Conservation (phyloP, 306 rosid genomes). For the Astragalus glycyphyllos region DNA sequence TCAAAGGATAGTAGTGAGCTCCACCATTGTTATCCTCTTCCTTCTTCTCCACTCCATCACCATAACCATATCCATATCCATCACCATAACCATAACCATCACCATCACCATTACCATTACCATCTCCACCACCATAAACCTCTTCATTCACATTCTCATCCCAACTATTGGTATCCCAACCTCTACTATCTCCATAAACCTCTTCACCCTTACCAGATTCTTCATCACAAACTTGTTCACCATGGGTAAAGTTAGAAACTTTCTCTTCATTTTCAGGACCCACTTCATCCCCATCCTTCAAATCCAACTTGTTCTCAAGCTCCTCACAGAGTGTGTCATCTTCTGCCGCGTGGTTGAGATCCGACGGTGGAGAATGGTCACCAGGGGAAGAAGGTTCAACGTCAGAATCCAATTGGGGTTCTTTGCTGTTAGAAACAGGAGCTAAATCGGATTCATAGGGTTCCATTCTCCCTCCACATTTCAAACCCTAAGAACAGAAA, state of each 20-base stretch:
- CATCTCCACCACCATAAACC: constrained; percentile 33
- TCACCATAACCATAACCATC: background rate
- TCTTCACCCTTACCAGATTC: constrained; percentile 44
- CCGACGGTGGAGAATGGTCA: constrained; percentile 51
- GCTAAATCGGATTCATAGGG: constrained; percentile 58
- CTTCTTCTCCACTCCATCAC: constrained; percentile 39
- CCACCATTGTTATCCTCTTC: constrained; percentile 38
- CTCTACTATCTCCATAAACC: constrained; percentile 38
- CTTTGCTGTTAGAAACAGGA: constrained; percentile 33
- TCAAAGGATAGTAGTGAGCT: constrained; percentile 64
- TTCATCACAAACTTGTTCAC: constrained; percentile 36
- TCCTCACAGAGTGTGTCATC: constrained; percentile 31
- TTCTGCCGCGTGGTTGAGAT: constrained; percentile 45
- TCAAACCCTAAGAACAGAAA: constrained; percentile 82
- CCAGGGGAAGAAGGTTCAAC: constrained; percentile 38
- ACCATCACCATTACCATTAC: background rate
- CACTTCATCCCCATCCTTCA: constrained; percentile 47
- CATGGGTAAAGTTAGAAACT: constrained; percentile 38
- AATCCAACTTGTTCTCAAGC: constrained; percentile 51
- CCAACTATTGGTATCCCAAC: constrained; percentile 53
- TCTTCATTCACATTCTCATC: constrained; percentile 48
- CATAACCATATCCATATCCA: constrained; percentile 27
- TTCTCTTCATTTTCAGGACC: constrained; percentile 38
- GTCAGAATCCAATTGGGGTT: constrained; percentile 31
- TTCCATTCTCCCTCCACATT: constrained; percentile 92